Percentiles rank a stretch among this genome's conserved stretches.
phyloP scores from a whole-genome alignment of 1,139 yeast genomes.

The Tardiomyces depauwii region DNA sequence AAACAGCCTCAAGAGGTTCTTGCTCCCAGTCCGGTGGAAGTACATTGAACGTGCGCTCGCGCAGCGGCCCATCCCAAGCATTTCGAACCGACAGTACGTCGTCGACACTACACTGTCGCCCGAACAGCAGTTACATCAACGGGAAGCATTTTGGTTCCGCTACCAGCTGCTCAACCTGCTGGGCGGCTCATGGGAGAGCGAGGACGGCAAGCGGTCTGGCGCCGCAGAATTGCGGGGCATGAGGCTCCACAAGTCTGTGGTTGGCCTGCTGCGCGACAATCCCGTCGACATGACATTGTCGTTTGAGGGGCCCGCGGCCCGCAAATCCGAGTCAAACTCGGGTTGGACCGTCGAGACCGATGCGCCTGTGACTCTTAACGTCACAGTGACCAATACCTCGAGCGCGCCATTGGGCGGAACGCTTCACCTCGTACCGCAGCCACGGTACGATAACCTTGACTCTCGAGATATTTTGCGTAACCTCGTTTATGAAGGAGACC shows the following conservation, averaged over 20 bases:
- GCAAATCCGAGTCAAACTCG: slow-evolving; percentile 1
- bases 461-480: slow-evolving; percentile 13
- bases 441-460: slow-evolving; percentile 1
- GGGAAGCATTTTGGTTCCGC: slow-evolving; percentile 73
- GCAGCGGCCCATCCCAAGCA: slow-evolving; percentile 55
- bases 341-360: slow-evolving; percentile 9
- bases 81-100: slow-evolving; percentile 62
- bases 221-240: slow-evolving; percentile 54
- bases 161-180: slow-evolving; percentile 48
- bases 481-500: slow-evolving; percentile 44
- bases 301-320: slow-evolving; percentile 10
- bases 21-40: slow-evolving; percentile 58
- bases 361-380: slow-evolving; percentile 12
- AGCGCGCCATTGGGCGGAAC: slow-evolving; percentile 38
- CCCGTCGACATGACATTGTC: slow-evolving; percentile 32
- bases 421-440: slow-evolving; percentile 50
- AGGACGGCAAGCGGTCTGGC: slow-evolving; percentile 35
- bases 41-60: slow-evolving; percentile 35
- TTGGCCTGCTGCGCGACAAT: slow-evolving; percentile 36
- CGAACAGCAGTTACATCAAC: slow-evolving; percentile 40
- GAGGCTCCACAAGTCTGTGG: slow-evolving; percentile 39
- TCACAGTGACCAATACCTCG: slow-evolving; percentile 15
- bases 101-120: slow-evolving; percentile 47
- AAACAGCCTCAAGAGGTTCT: slow-evolving; percentile 45
- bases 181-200: slow-evolving; percentile 52